A percentile compares a stretch with the other conserved stretches of the same genome.
phyloP scores from a whole-genome alignment of 345 rosid species.

The Gossypium sturtianum region DNA sequence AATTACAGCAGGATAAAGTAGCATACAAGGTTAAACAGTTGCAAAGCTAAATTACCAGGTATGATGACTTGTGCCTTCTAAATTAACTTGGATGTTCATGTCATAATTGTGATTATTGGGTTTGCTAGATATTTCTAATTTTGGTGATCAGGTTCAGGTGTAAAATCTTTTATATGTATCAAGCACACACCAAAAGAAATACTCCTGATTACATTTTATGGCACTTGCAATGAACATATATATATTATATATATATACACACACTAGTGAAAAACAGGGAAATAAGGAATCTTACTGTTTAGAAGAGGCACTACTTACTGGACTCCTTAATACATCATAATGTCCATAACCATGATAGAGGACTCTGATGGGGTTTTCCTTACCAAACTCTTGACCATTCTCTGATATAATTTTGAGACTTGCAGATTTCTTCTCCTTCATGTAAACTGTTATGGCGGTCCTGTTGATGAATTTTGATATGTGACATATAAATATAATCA shows the following conservation, averaged over 20 bases:
- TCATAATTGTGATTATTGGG: not conserved
- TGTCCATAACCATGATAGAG: constrained; percentile 59
- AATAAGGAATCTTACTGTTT: constrained; percentile 33
- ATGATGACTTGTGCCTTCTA: too few relatives aligned
- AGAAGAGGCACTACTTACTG: constrained; percentile 17
- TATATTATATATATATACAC: not conserved
- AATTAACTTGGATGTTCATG: too few relatives aligned
- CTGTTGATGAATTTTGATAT: constrained; percentile 15
- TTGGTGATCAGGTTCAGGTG: not conserved
- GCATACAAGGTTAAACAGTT: too few relatives aligned
- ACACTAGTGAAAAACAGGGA: not conserved
- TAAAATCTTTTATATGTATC: not conserved
- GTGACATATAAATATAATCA: not conserved
- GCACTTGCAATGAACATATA: not conserved
- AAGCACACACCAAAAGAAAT: too few relatives aligned
- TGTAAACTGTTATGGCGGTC: constrained; percentile 51
- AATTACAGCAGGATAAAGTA: too few relatives aligned
- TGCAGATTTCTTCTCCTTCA: constrained; percentile 35
- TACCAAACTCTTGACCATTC: constrained; percentile 58
- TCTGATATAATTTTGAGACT: constrained; percentile 45
- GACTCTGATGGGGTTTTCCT: constrained; percentile 47
- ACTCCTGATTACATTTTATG: not conserved
- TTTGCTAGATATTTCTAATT: too few relatives aligned
- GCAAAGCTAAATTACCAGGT: too few relatives aligned
- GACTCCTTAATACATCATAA: constrained; percentile 42